A percentile compares a stretch with the other conserved stretches of the same genome.
phyloP scores from a whole-genome alignment of 2,329 filamentous ascomycete genomes.

The Fusarium sp. region DNA sequence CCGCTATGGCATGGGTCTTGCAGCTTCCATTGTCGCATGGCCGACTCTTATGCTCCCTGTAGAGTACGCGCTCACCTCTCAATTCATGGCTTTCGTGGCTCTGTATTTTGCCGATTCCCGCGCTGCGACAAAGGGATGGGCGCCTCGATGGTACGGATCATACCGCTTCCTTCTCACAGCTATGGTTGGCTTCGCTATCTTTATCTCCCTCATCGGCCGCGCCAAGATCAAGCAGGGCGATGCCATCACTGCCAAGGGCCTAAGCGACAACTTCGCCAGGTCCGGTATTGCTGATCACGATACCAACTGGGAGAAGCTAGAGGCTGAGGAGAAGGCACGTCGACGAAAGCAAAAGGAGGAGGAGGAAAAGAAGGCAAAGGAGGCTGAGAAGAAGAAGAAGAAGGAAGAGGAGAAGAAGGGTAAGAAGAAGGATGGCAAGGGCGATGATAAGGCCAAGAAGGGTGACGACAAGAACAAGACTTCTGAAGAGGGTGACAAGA shows the following conservation, averaged over 20 bases:
- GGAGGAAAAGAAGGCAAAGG: slow-evolving; percentile 50
- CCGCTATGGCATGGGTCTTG: slow-evolving; percentile 84
- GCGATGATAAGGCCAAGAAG: slow-evolving; percentile 30
- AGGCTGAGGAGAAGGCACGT: slow-evolving; percentile 52
- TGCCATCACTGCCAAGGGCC: slow-evolving; percentile 44
- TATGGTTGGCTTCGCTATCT: slow-evolving; percentile 84
- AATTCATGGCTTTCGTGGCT: slow-evolving; percentile 85
- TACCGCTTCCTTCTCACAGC: slow-evolving; percentile 95
- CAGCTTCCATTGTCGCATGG: slow-evolving; percentile 85
- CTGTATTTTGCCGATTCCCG: slow-evolving; percentile 87
- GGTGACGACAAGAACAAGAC: slow-evolving; percentile 28
- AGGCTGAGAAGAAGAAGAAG: slow-evolving; percentile 45
- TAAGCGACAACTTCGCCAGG: slow-evolving; percentile 52
- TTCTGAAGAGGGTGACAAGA: slow-evolving; percentile 30
- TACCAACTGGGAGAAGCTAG: slow-evolving; percentile 57
- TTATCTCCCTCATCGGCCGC: slow-evolving; percentile 81
- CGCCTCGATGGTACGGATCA: slow-evolving; percentile 83
- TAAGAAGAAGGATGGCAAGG: slow-evolving; percentile 40
- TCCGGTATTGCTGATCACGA: slow-evolving; percentile 47
- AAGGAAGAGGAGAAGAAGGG: slow-evolving; percentile 46
- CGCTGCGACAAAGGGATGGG: slow-evolving; percentile 78
- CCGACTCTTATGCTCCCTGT: slow-evolving; percentile 85
- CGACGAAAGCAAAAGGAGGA: slow-evolving; percentile 51
- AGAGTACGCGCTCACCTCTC: slow-evolving; percentile 84
- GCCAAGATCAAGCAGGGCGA: slow-evolving; percentile 70